Conservation (phyloP, 2,329 filamentous ascomycete genomes). For the Fusarium temperatum region DNA sequence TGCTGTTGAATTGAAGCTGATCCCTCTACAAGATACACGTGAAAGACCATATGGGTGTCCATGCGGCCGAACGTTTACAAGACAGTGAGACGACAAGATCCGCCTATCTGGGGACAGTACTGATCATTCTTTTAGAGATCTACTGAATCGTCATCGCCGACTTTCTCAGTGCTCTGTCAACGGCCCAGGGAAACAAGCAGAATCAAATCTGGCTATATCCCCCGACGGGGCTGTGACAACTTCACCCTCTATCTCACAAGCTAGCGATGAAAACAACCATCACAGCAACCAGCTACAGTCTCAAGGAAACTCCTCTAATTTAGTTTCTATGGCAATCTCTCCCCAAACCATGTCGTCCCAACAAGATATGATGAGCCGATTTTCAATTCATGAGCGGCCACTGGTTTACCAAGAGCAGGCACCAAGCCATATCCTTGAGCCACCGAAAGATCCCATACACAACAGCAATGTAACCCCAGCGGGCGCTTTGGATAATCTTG, state of each 20-base stretch:
- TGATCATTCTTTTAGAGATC: neutral
- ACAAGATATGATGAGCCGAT: neutral
- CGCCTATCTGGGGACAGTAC: neutral
- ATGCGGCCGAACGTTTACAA: neutral
- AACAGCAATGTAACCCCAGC: neutral
- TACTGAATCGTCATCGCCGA: neutral
- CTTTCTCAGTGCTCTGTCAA: neutral
- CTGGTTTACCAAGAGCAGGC: neutral
- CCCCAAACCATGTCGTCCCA: neutral
- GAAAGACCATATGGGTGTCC: neutral
- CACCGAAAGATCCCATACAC: neutral
- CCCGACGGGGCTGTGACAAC: neutral
- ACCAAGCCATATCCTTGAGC: neutral
- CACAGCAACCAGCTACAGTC: neutral
- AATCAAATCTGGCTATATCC: neutral
- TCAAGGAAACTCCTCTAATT: neutral
- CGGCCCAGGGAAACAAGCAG: neutral
- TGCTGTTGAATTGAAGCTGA: neutral
- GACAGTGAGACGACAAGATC: neutral
- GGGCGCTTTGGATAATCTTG: neutral
- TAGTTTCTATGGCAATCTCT: neutral
- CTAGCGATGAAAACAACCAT: neutral
- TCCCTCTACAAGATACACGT: neutral
- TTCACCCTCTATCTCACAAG: neutral
- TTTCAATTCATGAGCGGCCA: neutral